Conservation (phyloP, 306 rosid genomes). For the Ammopiptanthus mongolicus region DNA sequence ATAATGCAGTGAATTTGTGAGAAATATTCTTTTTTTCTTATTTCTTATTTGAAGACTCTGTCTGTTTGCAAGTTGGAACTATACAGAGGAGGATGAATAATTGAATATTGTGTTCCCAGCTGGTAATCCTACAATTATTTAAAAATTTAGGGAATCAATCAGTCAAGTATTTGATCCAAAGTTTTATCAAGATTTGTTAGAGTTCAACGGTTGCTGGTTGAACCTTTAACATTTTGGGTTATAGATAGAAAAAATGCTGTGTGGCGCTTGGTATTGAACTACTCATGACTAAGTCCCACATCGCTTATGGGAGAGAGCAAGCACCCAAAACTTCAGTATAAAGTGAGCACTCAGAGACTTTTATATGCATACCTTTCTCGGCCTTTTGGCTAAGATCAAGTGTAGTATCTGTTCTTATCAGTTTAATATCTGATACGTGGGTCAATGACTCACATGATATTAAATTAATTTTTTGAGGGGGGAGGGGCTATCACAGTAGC, state of each 20-base stretch:
- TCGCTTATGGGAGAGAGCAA: background rate
- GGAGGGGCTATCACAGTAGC: background rate
- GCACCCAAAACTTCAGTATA: background rate
- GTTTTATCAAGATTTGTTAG: background rate
- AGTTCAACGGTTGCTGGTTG: background rate
- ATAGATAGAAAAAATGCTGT: background rate
- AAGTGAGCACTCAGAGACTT: background rate
- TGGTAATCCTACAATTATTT: background rate
- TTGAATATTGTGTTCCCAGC: background rate
- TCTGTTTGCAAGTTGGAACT: background rate
- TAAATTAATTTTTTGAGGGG: background rate
- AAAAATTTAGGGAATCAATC: background rate
- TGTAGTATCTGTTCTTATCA: constrained; percentile 1
- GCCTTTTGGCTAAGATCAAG: constrained; percentile 7
- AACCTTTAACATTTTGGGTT: background rate
- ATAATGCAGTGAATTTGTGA: background rate
- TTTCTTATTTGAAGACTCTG: background rate
- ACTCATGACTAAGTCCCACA: background rate
- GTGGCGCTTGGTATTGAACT: background rate
- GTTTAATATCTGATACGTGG: constrained; percentile 3
- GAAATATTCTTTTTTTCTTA: background rate
- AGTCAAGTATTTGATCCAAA: background rate
- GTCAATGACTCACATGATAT: background rate
- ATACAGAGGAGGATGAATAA: background rate
- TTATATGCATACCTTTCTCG: background rate